A percentile compares a stretch with the other conserved stretches of the same genome.
Evolutionary conservation across 2,329 filamentous ascomycete species (phyloP).

Genomic region (Zopfia rhizophila): DNA sequence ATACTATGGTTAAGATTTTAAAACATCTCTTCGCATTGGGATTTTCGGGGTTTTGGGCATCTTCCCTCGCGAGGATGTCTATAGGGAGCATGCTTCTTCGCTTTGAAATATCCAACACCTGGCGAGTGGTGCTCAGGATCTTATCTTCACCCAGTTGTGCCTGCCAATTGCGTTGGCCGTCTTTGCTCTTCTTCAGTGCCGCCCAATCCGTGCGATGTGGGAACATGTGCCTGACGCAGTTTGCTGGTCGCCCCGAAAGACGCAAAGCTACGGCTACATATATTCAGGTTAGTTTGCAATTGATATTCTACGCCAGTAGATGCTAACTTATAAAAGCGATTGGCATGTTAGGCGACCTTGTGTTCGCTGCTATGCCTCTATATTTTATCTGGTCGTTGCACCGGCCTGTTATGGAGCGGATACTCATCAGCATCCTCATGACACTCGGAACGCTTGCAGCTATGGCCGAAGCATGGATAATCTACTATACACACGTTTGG

Average conservation of each 20-base stretch:
- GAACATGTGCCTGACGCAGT: conserved; percentile 2
- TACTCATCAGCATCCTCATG: conserved; percentile 5
- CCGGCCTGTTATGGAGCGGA: conserved; percentile 4
- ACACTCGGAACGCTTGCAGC: conserved; percentile 14
- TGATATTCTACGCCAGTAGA: conserved; percentile 1
- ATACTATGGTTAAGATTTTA: conserved; percentile 6
- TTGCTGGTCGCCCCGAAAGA: conserved; percentile 4
- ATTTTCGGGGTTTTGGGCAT: conserved; percentile 13
- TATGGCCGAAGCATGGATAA: conserved; percentile 9
- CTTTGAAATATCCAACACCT: conserved; percentile 15
- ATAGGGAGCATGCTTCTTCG: conserved; percentile 19
- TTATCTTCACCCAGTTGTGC: conserved; percentile 10
- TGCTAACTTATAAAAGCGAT: conserved; percentile 11
- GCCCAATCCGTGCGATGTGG: conserved; percentile 6
- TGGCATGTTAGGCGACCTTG: conserved; percentile 3
- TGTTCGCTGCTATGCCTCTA: conserved; percentile 4
- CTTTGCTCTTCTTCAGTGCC: conserved; percentile 7
- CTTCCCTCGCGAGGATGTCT: conserved; percentile 14
- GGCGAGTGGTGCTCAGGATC: conserved; percentile 12
- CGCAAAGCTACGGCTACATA: conserved; percentile 17
- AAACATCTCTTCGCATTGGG: conserved; percentile 12
- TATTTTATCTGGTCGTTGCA: conserved; percentile 6
- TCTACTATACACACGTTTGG: conserved; percentile 15
- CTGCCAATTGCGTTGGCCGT: conserved; percentile 11
- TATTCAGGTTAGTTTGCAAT: conserved; percentile 7